Evolutionary conservation across 768 basidiomycete species (phyloP).

Genomic region (Amanita phalloides): DNA sequence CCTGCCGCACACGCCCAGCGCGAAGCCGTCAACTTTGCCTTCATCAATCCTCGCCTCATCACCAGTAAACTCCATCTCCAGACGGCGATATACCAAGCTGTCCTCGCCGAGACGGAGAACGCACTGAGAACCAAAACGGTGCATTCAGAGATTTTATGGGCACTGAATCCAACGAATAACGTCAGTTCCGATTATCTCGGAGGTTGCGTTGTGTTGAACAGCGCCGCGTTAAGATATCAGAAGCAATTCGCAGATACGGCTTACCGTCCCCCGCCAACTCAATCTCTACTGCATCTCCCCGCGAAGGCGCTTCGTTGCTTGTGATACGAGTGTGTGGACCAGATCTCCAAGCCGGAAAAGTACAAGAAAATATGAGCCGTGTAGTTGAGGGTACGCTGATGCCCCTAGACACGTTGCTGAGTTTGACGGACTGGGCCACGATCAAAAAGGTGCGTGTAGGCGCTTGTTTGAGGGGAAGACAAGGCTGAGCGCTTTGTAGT

Average conservation of each 20-base stretch:
- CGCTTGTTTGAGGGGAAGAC: background rate
- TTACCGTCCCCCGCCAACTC: constrained; percentile 38
- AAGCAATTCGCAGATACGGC: constrained; percentile 81
- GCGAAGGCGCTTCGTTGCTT: constrained; percentile 35
- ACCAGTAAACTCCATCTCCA: constrained; percentile 73
- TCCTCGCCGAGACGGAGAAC: constrained; percentile 53
- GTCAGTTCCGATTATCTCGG: constrained; percentile 22
- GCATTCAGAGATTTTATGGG: constrained; percentile 87
- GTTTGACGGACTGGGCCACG: constrained; percentile 57
- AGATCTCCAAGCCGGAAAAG: constrained; percentile 19
- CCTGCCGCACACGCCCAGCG: constrained; percentile 53
- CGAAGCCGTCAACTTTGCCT: constrained; percentile 80
- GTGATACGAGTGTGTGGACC: constrained; percentile 56
- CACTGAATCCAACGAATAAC: constrained; percentile 81
- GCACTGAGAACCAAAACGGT: constrained; percentile 72
- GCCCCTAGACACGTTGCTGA: constrained; percentile 30
- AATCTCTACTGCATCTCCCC: constrained; percentile 16
- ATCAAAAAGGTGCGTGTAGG: constrained; percentile 56
- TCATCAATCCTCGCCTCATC: constrained; percentile 78
- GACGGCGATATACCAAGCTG: constrained; percentile 74
- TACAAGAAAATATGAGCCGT: constrained; percentile 41
- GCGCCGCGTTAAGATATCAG: constrained; percentile 56
- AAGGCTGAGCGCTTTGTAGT: constrained; percentile 22
- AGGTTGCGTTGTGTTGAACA: background rate
- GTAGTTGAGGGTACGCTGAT: constrained; percentile 50